Conservation (phyloP, 805 yeast genomes). For the Candida patagonica region DNA sequence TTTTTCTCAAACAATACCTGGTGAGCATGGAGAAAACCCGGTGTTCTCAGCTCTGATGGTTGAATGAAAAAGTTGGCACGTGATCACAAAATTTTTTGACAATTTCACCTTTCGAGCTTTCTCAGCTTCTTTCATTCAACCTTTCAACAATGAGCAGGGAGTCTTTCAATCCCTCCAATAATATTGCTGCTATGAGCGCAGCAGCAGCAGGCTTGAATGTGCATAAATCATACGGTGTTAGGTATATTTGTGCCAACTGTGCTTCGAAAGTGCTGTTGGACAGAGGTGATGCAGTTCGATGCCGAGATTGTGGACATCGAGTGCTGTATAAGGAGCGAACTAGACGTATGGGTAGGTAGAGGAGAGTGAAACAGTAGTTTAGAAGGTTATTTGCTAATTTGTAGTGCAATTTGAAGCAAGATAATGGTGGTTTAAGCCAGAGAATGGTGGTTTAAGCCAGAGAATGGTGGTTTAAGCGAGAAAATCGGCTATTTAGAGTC, state of each 20-base stretch:
- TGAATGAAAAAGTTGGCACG: too few relatives aligned
- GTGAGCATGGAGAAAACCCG: too few relatives aligned
- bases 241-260: conserved; percentile 94
- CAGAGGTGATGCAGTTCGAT: conserved; percentile 93
- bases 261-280: conserved; percentile 80
- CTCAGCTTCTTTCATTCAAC: background rate
- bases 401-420: conserved; percentile 69
- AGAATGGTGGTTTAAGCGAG: too few relatives aligned
- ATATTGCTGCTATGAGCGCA: conserved; percentile 33
- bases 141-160: conserved; percentile 23
- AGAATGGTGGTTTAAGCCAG: too few relatives aligned
- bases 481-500: too few relatives aligned
- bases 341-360: conserved; percentile 75
- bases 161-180: conserved; percentile 30
- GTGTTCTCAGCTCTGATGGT: too few relatives aligned
- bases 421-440: conserved; percentile 27
- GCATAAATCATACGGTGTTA: conserved; percentile 72
- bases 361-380: conserved; percentile 14
- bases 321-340: conserved; percentile 96
- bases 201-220: conserved; percentile 75
- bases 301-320: conserved; percentile 98
- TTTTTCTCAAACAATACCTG: too few relatives aligned
- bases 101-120: too few relatives aligned
- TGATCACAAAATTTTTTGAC: too few relatives aligned
- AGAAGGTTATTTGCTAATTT: background rate